Conservation (phyloP, 1,139 yeast species). For the Kodamaea suecica region DNA sequence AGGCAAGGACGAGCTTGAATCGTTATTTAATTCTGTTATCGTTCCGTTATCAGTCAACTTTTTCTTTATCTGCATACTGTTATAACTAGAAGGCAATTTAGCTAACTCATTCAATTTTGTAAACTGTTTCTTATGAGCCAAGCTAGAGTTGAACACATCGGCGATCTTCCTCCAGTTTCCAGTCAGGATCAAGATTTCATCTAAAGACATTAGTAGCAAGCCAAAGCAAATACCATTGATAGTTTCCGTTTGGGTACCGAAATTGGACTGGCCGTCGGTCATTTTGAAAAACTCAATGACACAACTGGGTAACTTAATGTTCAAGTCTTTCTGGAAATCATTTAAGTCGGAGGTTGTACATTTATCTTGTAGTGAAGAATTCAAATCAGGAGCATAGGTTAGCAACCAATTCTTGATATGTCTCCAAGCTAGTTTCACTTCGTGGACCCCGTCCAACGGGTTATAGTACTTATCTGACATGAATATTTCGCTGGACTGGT, state of each 20-base stretch:
- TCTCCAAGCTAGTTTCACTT: conserved; percentile 64
- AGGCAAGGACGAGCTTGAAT: background rate
- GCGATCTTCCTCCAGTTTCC: conserved; percentile 68
- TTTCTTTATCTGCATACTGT: conserved; percentile 20
- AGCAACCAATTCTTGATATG: conserved; percentile 62
- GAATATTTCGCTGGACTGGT: conserved; percentile 23
- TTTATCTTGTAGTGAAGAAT: conserved; percentile 56
- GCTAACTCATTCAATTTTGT: conserved; percentile 23
- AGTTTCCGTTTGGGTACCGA: conserved; percentile 42
- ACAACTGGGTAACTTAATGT: conserved; percentile 54
- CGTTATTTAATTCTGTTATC: background rate
- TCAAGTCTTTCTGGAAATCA: conserved; percentile 65
- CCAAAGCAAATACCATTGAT: conserved; percentile 64
- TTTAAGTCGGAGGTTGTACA: conserved; percentile 61
- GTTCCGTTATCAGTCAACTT: conserved; percentile 18
- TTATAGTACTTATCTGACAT: conserved; percentile 11
- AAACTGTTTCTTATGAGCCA: conserved; percentile 22
- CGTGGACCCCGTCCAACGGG: conserved; percentile 50
- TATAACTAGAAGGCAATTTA: conserved; percentile 26
- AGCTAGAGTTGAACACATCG: conserved; percentile 36
- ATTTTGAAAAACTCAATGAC: conserved; percentile 56
- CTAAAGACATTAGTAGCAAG: conserved; percentile 59
- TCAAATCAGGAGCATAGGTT: conserved; percentile 53
- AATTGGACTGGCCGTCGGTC: conserved; percentile 68
- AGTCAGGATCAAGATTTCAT: conserved; percentile 61